Evolutionary conservation across 441 rosid genomes (phyloP), one percentile per base, ranked within the genome.

Genomic region (Populus tomentosa): DNA sequence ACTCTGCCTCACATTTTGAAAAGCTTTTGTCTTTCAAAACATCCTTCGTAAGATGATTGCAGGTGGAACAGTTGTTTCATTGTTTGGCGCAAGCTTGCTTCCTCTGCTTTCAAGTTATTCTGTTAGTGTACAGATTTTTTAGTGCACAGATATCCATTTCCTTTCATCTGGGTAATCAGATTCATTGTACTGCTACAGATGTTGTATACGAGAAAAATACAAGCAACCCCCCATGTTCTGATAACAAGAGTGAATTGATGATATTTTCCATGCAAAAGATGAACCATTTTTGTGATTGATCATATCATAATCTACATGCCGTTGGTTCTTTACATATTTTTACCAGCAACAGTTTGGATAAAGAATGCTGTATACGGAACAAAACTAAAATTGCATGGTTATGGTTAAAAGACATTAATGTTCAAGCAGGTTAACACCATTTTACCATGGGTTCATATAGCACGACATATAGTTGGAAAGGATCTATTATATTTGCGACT

Each of bases 1-100:
- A 77, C 50, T 66, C 78, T 10, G 73, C 82, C 40, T 82, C 92
- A 21, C 62, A 75, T 35, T 86, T 87, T 62, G 83, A 78, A 42
- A 77, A 81, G 78, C 85, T 87, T 72, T 65, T 86, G 72, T 87
- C 88, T 56, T 75, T 89, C 4, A 86, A 84, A 79, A 77, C 83
- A 69, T 80, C 82, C 21, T 86, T 77, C 26, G 71, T 87, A 26
- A 78, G 89, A 86, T 87, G 78, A 83, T 40, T 59, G 46, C 75
- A 75, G 40, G 62, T 23, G 64, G 59, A 59, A 36, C 36, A 46
- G 14, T 35, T 35, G 71, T 64, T 18, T 53, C 21, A 21, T 24
- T 62, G 9, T 67, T 73, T 23, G 20, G 14, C 9, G 9, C 36
- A 26, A 21, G 71, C n/a, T 16, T 18, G 61, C 61, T 53, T 53